These are phyloP conservation scores for Saccharum officinarum DNA, from an alignment of 176 grass and related monocot genomes.

Conservation along the genomic window DNA sequence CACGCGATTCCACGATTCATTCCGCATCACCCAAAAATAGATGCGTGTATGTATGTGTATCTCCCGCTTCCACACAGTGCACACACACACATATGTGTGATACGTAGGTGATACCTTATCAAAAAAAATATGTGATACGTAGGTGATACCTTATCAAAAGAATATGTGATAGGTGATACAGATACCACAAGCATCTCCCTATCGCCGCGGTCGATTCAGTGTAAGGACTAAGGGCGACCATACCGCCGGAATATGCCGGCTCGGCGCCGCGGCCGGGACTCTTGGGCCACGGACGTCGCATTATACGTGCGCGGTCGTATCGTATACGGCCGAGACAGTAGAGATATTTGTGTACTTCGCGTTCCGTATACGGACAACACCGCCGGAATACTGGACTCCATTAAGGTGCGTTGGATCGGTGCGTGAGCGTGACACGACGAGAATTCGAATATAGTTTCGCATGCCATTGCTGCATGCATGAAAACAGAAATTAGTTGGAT, in stretches of 20 bases:
- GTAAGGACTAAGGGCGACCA: not conserved
- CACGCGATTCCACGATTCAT: not conserved
- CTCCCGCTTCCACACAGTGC: conserved; percentile 16
- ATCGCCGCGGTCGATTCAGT: not conserved
- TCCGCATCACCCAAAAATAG: not conserved
- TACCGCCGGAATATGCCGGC: too few relatives aligned
- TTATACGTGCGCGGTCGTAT: not conserved
- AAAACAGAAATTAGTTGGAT: not conserved
- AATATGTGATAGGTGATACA: not conserved
- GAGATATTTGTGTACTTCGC: not conserved
- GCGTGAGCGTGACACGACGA: not conserved
- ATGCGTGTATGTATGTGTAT: not conserved
- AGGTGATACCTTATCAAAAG: not conserved
- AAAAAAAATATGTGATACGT: not conserved
- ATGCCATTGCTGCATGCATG: not conserved
- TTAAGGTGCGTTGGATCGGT: not conserved
- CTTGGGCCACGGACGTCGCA: not conserved
- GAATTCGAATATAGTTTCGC: too few relatives aligned
- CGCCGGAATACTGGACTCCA: not conserved
- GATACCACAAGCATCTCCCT: not conserved
- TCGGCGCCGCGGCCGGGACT: too few relatives aligned
- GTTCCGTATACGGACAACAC: not conserved
- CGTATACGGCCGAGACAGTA: not conserved
- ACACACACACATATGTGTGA: not conserved
- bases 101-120: too few relatives aligned